A percentile compares a stretch with the other conserved stretches of the same genome.
Conservation (phyloP, 1,284 basidiomycete genomes). For the Moesziomyces parantarcticus region DNA sequence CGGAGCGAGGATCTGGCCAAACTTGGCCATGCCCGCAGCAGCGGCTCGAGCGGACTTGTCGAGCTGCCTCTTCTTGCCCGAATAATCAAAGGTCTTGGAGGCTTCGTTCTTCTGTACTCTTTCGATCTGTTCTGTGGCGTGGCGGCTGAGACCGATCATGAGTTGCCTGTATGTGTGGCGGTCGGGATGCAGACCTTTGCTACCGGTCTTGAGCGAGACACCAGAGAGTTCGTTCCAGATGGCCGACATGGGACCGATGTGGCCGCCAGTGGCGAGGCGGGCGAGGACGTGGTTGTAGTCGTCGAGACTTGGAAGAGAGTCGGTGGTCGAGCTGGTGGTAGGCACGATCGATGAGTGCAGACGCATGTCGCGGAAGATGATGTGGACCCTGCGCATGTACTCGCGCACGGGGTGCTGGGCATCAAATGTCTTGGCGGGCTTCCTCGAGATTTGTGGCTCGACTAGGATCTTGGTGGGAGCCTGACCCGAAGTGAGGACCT, state of each 20-base stretch:
- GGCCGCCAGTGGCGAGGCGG: slow-evolving; percentile 49
- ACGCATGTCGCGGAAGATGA: slow-evolving; percentile 54
- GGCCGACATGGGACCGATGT: slow-evolving; percentile 50
- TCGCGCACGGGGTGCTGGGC: slow-evolving; percentile 24
- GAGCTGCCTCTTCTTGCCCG: slow-evolving; percentile 33
- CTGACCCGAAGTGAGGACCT: slow-evolving; percentile 12
- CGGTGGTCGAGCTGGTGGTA: slow-evolving; percentile 21
- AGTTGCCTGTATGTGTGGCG: slow-evolving; percentile 51
- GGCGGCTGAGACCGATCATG: slow-evolving; percentile 56
- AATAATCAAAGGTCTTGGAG: slow-evolving; percentile 25
- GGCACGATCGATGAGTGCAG: slow-evolving; percentile 25
- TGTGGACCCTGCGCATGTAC: slow-evolving; percentile 51
- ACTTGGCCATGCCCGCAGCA: slow-evolving; percentile 29
- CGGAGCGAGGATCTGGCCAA: slow-evolving; percentile 39
- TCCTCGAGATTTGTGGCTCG: slow-evolving; percentile 19
- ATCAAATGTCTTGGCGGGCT: slow-evolving; percentile 36
- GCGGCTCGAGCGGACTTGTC: slow-evolving; percentile 36
- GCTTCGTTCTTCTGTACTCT: slow-evolving; percentile 44
- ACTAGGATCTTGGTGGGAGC: slow-evolving; percentile 20
- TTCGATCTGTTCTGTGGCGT: slow-evolving; percentile 51
- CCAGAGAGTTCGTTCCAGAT: slow-evolving; percentile 55
- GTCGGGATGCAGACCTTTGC: slow-evolving; percentile 33
- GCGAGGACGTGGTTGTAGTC: slow-evolving; percentile 59
- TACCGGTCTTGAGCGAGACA: slow-evolving; percentile 5
- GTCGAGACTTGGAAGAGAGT: slow-evolving; percentile 29